Evolutionary conservation across 2,329 filamentous ascomycete species (phyloP).

Genomic region (Xylariaceae sp.): DNA sequence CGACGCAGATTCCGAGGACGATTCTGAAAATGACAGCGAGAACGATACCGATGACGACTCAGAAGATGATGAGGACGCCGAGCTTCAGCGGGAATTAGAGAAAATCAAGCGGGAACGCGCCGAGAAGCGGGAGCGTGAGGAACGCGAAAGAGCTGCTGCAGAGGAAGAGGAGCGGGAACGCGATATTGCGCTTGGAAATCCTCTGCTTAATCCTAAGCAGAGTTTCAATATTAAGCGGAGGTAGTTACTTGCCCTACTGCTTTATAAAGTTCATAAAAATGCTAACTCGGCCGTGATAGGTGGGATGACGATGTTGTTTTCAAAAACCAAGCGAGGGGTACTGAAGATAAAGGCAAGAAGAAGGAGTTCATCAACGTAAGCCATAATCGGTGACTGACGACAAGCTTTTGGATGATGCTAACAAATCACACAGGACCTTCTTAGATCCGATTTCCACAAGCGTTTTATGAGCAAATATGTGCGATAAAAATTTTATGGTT

Average conservation of each 20-base stretch:
- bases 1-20: slow-evolving; percentile 77
- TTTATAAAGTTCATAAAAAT: background rate
- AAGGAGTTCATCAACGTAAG: slow-evolving; percentile 97
- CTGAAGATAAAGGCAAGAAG: slow-evolving; percentile 84
- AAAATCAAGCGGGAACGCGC: slow-evolving; percentile 90
- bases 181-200: slow-evolving; percentile 92
- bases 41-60: slow-evolving; percentile 59
- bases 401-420: slow-evolving; percentile 29
- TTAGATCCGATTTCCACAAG: slow-evolving; percentile 96
- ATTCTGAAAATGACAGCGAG: slow-evolving; percentile 58
- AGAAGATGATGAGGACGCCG: slow-evolving; percentile 80
- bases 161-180: slow-evolving; percentile 85
- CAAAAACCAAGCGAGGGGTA: slow-evolving; percentile 96
- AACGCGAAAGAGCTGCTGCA: slow-evolving; percentile 78
- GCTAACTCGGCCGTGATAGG: slow-evolving; percentile 47
- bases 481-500: slow-evolving; percentile 45
- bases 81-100: slow-evolving; percentile 89
- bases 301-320: slow-evolving; percentile 99
- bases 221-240: slow-evolving; percentile 89
- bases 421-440: slow-evolving; percentile 68
- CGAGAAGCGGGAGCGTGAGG: slow-evolving; percentile 81
- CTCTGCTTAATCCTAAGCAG: slow-evolving; percentile 78
- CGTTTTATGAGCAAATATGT: slow-evolving; percentile 86
- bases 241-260: slow-evolving; percentile 35
- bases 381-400: slow-evolving; percentile 22